phyloP scores from a whole-genome alignment of 805 yeast genomes.

The Saccharomyces mikatae region DNA sequence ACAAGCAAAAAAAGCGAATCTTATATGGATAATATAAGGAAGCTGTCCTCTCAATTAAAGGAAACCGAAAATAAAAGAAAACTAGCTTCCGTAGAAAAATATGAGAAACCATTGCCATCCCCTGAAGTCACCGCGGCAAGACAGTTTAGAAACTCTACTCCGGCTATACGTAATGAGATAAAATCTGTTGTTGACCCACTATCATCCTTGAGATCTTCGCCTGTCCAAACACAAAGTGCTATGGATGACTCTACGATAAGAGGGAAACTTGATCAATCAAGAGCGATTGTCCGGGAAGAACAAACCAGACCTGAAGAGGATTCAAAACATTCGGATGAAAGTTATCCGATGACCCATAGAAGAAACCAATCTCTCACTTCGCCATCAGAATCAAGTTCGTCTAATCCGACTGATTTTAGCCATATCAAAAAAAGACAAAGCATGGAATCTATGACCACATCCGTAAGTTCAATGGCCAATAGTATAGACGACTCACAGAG shows the following conservation, averaged over 20 bases:
- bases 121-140: not conserved
- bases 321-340: not conserved
- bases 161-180: not conserved
- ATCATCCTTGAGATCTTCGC: not conserved
- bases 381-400: constrained; percentile 20
- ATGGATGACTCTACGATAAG: not conserved
- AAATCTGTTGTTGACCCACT: not conserved
- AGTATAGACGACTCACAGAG: constrained; percentile 29
- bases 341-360: no score
- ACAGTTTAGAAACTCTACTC: not conserved
- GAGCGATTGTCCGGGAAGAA: not conserved
- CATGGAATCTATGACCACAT: constrained; percentile 28
- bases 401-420: constrained; percentile 29
- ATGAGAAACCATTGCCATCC: not conserved
- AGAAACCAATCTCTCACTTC: constrained; percentile 11
- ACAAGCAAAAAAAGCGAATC: constrained; percentile 4
- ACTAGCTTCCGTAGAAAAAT: not conserved
- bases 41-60: constrained; percentile 24
- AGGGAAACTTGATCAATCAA: not conserved
- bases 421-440: constrained; percentile 23
- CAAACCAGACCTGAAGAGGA: not conserved
- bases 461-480: constrained; percentile 28
- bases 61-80: constrained; percentile 1
- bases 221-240: not conserved
- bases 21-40: constrained; percentile 24